These are phyloP conservation scores for Mallotus nudiflorus DNA, from an alignment of 345 rosid species.

Conservation along the genomic window DNA sequence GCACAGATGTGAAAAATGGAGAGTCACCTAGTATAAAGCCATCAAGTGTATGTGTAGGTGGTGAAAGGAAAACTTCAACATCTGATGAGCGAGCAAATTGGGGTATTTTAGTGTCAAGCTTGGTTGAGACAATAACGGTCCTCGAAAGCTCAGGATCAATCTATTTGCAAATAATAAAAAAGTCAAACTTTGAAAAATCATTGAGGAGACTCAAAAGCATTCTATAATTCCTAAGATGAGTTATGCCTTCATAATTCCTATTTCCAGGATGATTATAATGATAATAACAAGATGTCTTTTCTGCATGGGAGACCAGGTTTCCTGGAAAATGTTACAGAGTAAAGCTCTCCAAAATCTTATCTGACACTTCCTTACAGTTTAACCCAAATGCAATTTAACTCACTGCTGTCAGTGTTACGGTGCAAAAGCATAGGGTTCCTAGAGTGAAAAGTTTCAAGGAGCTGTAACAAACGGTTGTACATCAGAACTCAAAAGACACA, in stretches of 20 bases:
- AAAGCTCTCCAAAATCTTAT: slow-evolving; percentile 5
- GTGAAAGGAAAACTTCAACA: slow-evolving; percentile 92
- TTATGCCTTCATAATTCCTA: not conserved
- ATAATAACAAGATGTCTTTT: not conserved
- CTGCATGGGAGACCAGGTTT: not conserved
- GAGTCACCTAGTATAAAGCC: slow-evolving; percentile 82
- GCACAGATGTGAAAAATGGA: slow-evolving; percentile 94
- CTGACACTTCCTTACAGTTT: too few relatives aligned
- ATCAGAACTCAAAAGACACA: slow-evolving; percentile 17
- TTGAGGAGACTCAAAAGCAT: not conserved
- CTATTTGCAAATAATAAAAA: slow-evolving; percentile 40
- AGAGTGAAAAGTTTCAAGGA: not conserved
- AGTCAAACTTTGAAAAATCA: slow-evolving; percentile 16
- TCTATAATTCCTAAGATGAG: not conserved
- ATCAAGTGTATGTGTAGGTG: slow-evolving; percentile 80
- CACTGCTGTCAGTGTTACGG: too few relatives aligned
- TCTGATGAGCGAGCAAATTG: slow-evolving; percentile 88
- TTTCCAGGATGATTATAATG: not conserved
- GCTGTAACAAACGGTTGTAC: not conserved
- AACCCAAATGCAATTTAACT: not conserved
- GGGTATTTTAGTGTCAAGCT: slow-evolving; percentile 91
- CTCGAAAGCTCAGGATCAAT: slow-evolving; percentile 95
- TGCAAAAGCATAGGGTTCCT: not conserved
- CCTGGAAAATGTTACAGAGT: not conserved
- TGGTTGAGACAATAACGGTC: slow-evolving; percentile 84